Evolutionary conservation across 768 basidiomycete species (phyloP).

Genomic region (Kwoniella bestiolae): DNA sequence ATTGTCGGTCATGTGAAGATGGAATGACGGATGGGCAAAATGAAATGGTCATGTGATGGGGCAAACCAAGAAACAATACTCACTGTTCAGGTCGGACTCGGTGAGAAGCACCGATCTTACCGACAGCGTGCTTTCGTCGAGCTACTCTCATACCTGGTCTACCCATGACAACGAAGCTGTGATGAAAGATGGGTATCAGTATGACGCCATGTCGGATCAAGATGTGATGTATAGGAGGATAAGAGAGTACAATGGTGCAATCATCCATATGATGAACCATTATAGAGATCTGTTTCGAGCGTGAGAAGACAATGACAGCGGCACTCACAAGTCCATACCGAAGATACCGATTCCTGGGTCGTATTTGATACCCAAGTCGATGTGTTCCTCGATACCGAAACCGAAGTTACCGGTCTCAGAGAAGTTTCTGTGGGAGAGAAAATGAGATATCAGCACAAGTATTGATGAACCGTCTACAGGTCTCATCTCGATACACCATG

Average conservation of each 20-base stretch:
- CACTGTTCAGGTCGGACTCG: conserved; percentile 89
- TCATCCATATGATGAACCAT: too few species aligned
- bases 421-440: conserved; percentile 70
- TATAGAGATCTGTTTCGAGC: too few species aligned
- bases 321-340: conserved; percentile 87
- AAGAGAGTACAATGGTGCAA: too few species aligned
- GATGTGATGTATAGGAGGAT: too few species aligned
- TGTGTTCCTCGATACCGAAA: conserved; percentile 95
- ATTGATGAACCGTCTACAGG: too few species aligned
- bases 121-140: conserved; percentile 84
- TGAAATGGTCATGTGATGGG: too few species aligned
- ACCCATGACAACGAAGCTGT: conserved; percentile 74
- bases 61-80: conserved; percentile 12
- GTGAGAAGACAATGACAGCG: conserved; percentile 64
- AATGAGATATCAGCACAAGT: conserved; percentile 10
- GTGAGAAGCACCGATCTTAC: conserved; percentile 84
- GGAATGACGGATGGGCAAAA: neutral
- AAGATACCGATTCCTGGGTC: conserved; percentile 99
- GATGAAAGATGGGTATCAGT: neutral
- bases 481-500: too few species aligned
- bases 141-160: conserved; percentile 91
- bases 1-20: neutral
- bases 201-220: neutral
- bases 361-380: conserved; percentile 97
- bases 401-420: conserved; percentile 99